phyloP scores from a whole-genome alignment of 352 stramenopile genomes.

The Phytophthora pistaciae region DNA sequence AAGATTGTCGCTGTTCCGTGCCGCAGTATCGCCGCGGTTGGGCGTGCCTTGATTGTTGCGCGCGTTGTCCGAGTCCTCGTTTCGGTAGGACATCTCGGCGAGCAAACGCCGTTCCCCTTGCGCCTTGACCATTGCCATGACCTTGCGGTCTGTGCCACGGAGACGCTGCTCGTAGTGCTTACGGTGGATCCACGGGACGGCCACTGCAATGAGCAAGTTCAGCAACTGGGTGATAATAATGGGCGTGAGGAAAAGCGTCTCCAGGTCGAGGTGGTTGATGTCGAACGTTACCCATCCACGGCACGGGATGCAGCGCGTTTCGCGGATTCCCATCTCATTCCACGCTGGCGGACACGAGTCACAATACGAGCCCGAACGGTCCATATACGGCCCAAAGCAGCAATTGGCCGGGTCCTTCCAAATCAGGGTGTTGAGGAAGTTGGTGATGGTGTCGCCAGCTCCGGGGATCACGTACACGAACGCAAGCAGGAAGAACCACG shows the following conservation, averaged over 20 bases:
- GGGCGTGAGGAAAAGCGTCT: slow-evolving; percentile 83
- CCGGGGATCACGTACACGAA: slow-evolving; percentile 89
- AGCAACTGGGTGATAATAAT: slow-evolving; percentile 85
- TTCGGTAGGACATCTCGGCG: slow-evolving; percentile 66
- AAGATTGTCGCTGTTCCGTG: slow-evolving; percentile 18
- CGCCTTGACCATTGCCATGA: slow-evolving; percentile 73
- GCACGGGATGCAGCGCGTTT: slow-evolving; percentile 71
- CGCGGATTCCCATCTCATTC: slow-evolving; percentile 47
- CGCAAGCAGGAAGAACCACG: slow-evolving; percentile 88
- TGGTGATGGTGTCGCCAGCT: slow-evolving; percentile 83
- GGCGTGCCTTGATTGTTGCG: not conserved
- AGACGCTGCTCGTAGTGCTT: slow-evolving; percentile 76
- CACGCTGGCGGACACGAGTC: slow-evolving; percentile 69
- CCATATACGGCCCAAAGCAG: slow-evolving; percentile 84
- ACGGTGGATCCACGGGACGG: slow-evolving; percentile 77
- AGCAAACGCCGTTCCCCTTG: slow-evolving; percentile 70
- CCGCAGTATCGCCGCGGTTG: slow-evolving; percentile 13
- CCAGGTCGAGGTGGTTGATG: slow-evolving; percentile 82
- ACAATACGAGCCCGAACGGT: slow-evolving; percentile 55
- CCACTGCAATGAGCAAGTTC: slow-evolving; percentile 79
- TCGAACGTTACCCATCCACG: slow-evolving; percentile 85
- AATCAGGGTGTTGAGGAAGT: slow-evolving; percentile 76
- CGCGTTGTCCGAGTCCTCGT: slow-evolving; percentile 22
- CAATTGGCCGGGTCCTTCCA: slow-evolving; percentile 85
- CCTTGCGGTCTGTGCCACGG: slow-evolving; percentile 60